phyloP scores from a whole-genome alignment of 2,329 filamentous ascomycete genomes.

The Dactylonectria macrodidyma region DNA sequence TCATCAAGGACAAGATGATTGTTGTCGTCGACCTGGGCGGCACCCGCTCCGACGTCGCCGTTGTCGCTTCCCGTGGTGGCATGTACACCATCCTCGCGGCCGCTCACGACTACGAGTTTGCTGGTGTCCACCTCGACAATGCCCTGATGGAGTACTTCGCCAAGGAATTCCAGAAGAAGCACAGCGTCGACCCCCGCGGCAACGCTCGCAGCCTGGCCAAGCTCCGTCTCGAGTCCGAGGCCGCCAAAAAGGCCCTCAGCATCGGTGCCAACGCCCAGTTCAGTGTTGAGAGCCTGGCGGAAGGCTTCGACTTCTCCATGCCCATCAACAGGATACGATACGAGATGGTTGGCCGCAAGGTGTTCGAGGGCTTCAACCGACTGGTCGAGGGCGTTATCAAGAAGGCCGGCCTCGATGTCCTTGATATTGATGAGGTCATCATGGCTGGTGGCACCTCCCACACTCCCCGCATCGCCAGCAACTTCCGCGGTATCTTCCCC shows the following conservation, averaged over 20 bases:
- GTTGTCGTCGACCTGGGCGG: slow-evolving; percentile 95
- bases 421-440: slow-evolving; percentile 96
- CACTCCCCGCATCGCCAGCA: slow-evolving; percentile 91
- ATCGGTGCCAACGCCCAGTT: slow-evolving; percentile 91
- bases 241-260: slow-evolving; percentile 91
- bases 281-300: slow-evolving; percentile 90
- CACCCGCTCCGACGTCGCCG: slow-evolving; percentile 91
- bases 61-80: slow-evolving; percentile 91
- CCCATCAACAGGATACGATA: slow-evolving; percentile 95
- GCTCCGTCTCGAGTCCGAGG: slow-evolving; percentile 91
- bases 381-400: slow-evolving; percentile 88
- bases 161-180: slow-evolving; percentile 99
- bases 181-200: slow-evolving; percentile 88
- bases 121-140: slow-evolving; percentile 88
- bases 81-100: slow-evolving; percentile 97
- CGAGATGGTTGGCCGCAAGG: slow-evolving; percentile 88
- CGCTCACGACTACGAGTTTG: slow-evolving; percentile 94
- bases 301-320: slow-evolving; percentile 91
- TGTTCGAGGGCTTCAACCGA: slow-evolving; percentile 89
- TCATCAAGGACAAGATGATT: slow-evolving; percentile 86
- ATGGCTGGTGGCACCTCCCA: slow-evolving; percentile 93
- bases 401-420: slow-evolving; percentile 92
- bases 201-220: slow-evolving; percentile 89
- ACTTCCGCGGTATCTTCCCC: slow-evolving; percentile 86
- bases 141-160: slow-evolving; percentile 96